Conservation (phyloP, 2,329 filamentous ascomycete species). For the Capronia epimyces region DNA sequence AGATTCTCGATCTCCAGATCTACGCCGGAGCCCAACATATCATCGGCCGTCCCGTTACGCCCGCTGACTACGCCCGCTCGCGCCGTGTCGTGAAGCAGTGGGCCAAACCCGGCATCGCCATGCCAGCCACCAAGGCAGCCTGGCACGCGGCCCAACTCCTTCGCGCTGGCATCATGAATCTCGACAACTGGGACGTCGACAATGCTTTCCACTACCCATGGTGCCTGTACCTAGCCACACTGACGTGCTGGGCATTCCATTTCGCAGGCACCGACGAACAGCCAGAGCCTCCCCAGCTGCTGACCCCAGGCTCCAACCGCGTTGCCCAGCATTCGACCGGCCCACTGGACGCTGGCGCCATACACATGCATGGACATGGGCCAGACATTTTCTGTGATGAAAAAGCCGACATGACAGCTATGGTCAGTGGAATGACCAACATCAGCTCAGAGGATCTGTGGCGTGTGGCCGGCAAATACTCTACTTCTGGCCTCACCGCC, state of each 20-base stretch:
- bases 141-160: conserved; percentile 54
- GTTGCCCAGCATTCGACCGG: too few relatives aligned
- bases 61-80: conserved; percentile 47
- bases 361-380: conserved; percentile 32
- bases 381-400: conserved; percentile 33
- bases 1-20: conserved; percentile 58
- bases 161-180: conserved; percentile 45
- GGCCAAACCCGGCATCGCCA: conserved; percentile 32
- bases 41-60: conserved; percentile 50
- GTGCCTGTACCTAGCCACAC: conserved; percentile 56
- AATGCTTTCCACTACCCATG: conserved; percentile 58
- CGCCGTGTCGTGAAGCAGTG: conserved; percentile 50
- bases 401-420: conserved; percentile 33
- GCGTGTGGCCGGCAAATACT: conserved; percentile 41
- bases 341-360: too few relatives aligned
- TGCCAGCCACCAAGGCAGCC: conserved; percentile 41
- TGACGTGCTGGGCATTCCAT: conserved; percentile 56
- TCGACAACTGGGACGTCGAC: conserved; percentile 49
- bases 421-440: conserved; percentile 36
- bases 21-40: conserved; percentile 57
- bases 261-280: conserved; percentile 34
- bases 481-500: conserved; percentile 50
- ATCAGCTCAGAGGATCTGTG: conserved; percentile 35
- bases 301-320: neutral
- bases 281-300: neutral